Evolutionary conservation across 176 grass and related monocot species (phyloP).

Genomic region (Oryza meyeriana): DNA sequence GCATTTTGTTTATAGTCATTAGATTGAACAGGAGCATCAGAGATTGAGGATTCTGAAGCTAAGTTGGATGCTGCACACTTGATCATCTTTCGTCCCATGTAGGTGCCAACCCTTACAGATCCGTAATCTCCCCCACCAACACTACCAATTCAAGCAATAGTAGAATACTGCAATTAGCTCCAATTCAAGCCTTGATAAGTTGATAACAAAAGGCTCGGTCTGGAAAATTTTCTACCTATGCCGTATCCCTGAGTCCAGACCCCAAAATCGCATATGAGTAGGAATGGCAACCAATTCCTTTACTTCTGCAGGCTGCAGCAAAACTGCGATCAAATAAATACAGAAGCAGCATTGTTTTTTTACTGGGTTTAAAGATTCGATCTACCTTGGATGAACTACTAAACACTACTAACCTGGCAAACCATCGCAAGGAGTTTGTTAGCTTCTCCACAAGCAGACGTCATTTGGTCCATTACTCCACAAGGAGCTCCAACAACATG

Average conservation of each 20-base stretch:
- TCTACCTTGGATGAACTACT: constrained; percentile 11
- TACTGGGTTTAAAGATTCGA: background rate
- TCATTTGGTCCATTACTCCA: constrained; percentile 98
- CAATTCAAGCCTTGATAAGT: background rate
- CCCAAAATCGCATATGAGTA: constrained; percentile 83
- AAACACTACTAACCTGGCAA: constrained; percentile 70
- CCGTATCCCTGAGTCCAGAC: constrained; percentile 88
- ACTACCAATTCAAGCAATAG: constrained; percentile 44
- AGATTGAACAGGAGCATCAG: constrained; percentile 26
- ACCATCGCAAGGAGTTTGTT: constrained; percentile 97
- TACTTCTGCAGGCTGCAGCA: constrained; percentile 87
- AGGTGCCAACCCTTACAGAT: constrained; percentile 95
- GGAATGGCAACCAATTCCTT: constrained; percentile 89
- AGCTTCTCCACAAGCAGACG: constrained; percentile 95
- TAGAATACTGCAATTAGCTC: constrained; percentile 26
- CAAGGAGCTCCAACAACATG: constrained; percentile 95
- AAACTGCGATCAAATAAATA: constrained; percentile 32
- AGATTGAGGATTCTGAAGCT: constrained; percentile 49
- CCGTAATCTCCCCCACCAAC: constrained; percentile 93
- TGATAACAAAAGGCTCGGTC: background rate
- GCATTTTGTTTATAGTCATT: constrained; percentile 56
- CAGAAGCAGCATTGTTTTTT: constrained; percentile 15
- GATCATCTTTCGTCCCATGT: constrained; percentile 97
- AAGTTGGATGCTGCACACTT: constrained; percentile 59
- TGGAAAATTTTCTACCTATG: constrained; percentile 60